Evolutionary conservation across 2,329 filamentous ascomycete genomes (phyloP).

Genomic region (Boeremia exigua): DNA sequence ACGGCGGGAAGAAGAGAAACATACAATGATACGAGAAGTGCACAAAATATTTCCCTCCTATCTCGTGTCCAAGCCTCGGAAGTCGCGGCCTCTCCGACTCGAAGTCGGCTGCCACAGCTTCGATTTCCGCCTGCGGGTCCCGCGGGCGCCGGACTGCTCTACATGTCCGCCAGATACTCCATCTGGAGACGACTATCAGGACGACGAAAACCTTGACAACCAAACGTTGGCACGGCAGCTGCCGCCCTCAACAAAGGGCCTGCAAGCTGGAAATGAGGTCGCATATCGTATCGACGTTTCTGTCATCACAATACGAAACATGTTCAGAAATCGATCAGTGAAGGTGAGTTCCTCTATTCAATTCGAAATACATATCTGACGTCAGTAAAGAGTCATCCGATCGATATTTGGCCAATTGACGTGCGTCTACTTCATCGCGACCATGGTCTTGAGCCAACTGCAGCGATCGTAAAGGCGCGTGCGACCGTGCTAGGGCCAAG

Average conservation of each 20-base stretch:
- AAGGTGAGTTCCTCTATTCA: not conserved
- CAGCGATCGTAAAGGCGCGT: not conserved
- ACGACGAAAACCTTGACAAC: not conserved
- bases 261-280: slow-evolving; percentile 11
- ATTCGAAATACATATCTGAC: not conserved
- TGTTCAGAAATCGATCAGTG: slow-evolving; percentile 19
- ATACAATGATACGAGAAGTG: slow-evolving; percentile 10
- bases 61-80: not conserved
- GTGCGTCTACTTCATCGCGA: not conserved
- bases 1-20: slow-evolving; percentile 12
- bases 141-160: slow-evolving; percentile 12
- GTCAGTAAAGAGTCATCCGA: not conserved
- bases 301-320: slow-evolving; percentile 16
- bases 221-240: not conserved
- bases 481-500: not conserved
- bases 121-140: slow-evolving; percentile 13
- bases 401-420: slow-evolving; percentile 17
- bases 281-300: slow-evolving; percentile 18
- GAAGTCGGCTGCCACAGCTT: slow-evolving; percentile 21
- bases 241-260: slow-evolving; percentile 17
- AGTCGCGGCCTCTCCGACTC: not conserved
- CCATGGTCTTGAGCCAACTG: not conserved
- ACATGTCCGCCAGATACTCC: slow-evolving; percentile 18
- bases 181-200: not conserved
- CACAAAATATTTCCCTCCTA: slow-evolving; percentile 4